These are phyloP conservation scores for Arachnomyces sp. DNA, from an alignment of 2,329 filamentous ascomycete species.

Conservation along the genomic window DNA sequence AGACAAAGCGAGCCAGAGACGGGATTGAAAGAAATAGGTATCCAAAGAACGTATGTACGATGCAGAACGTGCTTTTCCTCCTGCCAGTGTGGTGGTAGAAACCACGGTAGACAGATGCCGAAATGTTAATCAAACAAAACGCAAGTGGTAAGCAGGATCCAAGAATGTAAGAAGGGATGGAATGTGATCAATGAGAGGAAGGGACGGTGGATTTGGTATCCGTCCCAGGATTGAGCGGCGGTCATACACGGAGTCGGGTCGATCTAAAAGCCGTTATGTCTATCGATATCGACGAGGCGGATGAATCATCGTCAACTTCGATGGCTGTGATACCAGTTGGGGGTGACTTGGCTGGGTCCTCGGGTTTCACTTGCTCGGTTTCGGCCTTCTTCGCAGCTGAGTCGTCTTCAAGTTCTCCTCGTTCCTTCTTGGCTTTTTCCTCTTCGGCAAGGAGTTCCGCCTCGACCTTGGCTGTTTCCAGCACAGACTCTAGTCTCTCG, in stretches of 20 bases:
- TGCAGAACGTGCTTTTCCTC: too few relatives aligned
- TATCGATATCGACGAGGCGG: conserved; percentile 27
- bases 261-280: conserved; percentile 29
- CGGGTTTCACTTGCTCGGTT: conserved; percentile 5
- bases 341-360: conserved; percentile 3
- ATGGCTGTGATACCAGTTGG: conserved; percentile 19
- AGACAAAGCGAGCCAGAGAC: too few relatives aligned
- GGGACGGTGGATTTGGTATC: too few relatives aligned
- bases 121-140: too few relatives aligned
- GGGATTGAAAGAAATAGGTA: too few relatives aligned
- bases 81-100: too few relatives aligned
- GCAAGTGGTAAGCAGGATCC: too few relatives aligned
- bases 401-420: conserved; percentile 5
- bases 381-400: conserved; percentile 4
- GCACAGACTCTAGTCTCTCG: conserved; percentile 55
- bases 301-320: conserved; percentile 29
- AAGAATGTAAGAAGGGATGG: too few relatives aligned
- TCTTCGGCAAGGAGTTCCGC: conserved; percentile 49
- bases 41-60: too few relatives aligned
- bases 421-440: conserved; percentile 26
- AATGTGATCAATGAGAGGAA: too few relatives aligned
- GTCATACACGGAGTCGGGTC: conserved; percentile 16
- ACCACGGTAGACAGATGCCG: too few relatives aligned
- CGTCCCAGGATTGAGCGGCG: too few relatives aligned
- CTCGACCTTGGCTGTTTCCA: conserved; percentile 53